These are phyloP conservation scores for Caryocar brasiliense DNA, from an alignment of 441 rosid genomes.

Conservation along the genomic window DNA sequence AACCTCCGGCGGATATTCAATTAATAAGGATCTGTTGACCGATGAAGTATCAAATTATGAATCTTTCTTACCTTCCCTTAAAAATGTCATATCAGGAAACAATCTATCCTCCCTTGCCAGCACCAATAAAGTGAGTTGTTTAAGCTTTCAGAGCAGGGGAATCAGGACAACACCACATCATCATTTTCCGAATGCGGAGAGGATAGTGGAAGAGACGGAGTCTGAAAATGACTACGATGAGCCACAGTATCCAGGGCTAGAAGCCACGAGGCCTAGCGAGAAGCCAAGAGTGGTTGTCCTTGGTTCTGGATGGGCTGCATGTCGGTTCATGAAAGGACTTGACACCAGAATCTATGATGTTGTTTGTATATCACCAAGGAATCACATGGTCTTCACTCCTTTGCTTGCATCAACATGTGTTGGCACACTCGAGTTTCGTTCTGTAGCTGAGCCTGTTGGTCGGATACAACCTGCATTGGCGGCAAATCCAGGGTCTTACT, in stretches of 20 bases:
- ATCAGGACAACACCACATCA: slow-evolving; percentile 29
- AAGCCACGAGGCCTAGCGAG: slow-evolving; percentile 54
- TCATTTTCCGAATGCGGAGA: slow-evolving; percentile 27
- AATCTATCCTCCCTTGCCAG: slow-evolving; percentile 14
- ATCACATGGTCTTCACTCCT: slow-evolving; percentile 82
- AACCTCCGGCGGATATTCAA: slow-evolving; percentile 10
- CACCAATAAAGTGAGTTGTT: slow-evolving; percentile 12
- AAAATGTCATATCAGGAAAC: slow-evolving; percentile 12
- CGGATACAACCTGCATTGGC: slow-evolving; percentile 76
- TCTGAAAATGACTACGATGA: slow-evolving; percentile 33
- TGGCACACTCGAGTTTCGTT: slow-evolving; percentile 81
- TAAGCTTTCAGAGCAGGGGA: slow-evolving; percentile 39
- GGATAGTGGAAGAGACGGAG: slow-evolving; percentile 25
- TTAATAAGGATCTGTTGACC: slow-evolving; percentile 14
- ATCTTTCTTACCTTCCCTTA: slow-evolving; percentile 12
- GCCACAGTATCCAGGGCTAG: slow-evolving; percentile 34
- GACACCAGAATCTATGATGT: slow-evolving; percentile 43
- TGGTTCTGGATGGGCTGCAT: slow-evolving; percentile 81
- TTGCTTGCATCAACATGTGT: slow-evolving; percentile 75
- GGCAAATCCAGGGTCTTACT: slow-evolving; percentile 61
- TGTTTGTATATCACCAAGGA: slow-evolving; percentile 72
- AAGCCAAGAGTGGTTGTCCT: slow-evolving; percentile 68
- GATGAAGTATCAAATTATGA: slow-evolving; percentile 8
- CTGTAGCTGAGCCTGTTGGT: slow-evolving; percentile 80
- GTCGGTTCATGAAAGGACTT: slow-evolving; percentile 60